Percentiles rank a stretch among this genome's conserved stretches.
Evolutionary conservation across 805 yeast species (phyloP).

Genomic region (Suhomyces kilbournensis): DNA sequence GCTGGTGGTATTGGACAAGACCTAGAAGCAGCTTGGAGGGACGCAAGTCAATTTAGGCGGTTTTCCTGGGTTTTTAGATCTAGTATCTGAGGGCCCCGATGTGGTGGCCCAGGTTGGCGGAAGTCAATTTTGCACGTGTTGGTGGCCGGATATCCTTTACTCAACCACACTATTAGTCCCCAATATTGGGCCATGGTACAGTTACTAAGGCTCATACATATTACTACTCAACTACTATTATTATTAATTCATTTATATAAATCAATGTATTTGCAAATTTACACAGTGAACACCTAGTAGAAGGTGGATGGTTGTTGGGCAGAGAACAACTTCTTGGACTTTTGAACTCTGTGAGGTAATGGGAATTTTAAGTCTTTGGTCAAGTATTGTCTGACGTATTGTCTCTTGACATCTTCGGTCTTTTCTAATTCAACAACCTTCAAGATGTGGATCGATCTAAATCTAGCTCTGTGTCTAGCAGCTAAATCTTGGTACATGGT

Average conservation of each 20-base stretch:
- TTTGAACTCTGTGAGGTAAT: conserved; percentile 98
- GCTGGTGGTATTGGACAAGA: background rate
- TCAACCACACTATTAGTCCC: background rate
- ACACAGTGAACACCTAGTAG: conserved; percentile 58
- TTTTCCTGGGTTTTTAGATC: background rate
- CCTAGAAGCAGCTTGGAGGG: background rate
- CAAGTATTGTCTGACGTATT: conserved; percentile 96
- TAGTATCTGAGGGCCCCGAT: background rate
- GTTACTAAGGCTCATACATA: background rate
- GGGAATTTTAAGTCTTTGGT: conserved; percentile 98
- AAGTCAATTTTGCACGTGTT: background rate
- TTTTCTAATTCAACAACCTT: conserved; percentile 98
- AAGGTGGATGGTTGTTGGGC: conserved; percentile 95
- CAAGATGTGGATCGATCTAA: conserved; percentile 98
- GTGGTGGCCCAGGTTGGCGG: background rate
- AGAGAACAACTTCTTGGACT: conserved; percentile 83
- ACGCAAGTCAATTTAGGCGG: background rate
- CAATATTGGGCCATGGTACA: too few relatives aligned
- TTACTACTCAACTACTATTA: conserved; percentile 1
- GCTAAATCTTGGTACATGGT: conserved; percentile 99
- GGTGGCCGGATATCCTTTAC: background rate
- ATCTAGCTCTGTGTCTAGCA: conserved; percentile 99
- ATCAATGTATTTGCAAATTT: conserved; percentile 6
- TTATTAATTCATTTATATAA: conserved; percentile 8
- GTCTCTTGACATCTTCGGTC: conserved; percentile 98